phyloP scores from a whole-genome alignment of 768 basidiomycete genomes.

The Melanogaster broomeanus region DNA sequence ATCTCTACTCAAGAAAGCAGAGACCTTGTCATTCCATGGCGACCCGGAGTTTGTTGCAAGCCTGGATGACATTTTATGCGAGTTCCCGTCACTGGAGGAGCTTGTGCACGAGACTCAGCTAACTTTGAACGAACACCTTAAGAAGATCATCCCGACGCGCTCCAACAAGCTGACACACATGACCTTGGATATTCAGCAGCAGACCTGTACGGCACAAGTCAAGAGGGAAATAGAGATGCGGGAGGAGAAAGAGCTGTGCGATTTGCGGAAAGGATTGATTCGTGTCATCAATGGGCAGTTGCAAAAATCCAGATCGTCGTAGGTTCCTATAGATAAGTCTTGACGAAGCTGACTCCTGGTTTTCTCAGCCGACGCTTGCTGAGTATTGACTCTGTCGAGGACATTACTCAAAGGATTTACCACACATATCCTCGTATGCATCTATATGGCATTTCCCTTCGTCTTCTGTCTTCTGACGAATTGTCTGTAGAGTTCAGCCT shows the following conservation, averaged over 20 bases:
- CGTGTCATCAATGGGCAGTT: background rate
- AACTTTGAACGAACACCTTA: background rate
- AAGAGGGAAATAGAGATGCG: background rate
- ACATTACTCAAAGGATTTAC: background rate
- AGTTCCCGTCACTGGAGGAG: background rate
- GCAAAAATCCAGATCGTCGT: background rate
- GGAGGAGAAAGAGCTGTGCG: background rate
- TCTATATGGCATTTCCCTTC: background rate
- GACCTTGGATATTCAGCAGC: background rate
- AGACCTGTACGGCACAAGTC: background rate
- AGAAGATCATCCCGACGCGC: background rate
- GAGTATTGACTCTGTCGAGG: background rate
- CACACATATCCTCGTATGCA: too few species aligned
- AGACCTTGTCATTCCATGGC: background rate
- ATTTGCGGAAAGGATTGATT: background rate
- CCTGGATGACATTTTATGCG: background rate
- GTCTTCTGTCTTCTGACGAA: background rate
- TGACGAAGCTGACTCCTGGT: background rate
- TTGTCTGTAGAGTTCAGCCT: background rate
- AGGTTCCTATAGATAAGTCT: background rate
- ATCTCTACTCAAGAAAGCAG: background rate
- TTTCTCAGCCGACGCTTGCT: background rate
- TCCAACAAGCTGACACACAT: background rate
- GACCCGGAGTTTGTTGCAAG: constrained; percentile 3
- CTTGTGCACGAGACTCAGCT: background rate